Evolutionary conservation across 139 green algal species (phyloP), one percentile per base, ranked within the genome.

Genomic region (Monoraphidium neglectum): DNA sequence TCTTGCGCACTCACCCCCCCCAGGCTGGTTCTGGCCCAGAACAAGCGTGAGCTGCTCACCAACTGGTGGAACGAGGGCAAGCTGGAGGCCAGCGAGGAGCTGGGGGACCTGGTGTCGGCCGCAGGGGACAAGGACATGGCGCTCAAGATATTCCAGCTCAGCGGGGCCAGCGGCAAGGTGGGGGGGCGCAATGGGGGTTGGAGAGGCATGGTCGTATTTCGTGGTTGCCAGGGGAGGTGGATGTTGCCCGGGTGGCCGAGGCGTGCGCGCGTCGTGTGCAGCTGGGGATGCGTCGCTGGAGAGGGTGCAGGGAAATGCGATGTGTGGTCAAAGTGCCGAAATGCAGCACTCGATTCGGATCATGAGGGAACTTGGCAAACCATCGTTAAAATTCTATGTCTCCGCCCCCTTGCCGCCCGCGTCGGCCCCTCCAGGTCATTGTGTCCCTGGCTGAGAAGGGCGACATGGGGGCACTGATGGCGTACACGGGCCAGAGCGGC

Each of bases 1-100:
- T 78, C 61, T 92, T 32, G 78, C n/a, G n/a, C n/a, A n/a, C n/a
- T n/a, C n/a, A n/a, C 72, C 32, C 1, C 32, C 15, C 37, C 24
- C 76, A 88, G 85, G 77, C 90, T 99, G 65, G 96, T 99, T 59
- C 84, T 99, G 72, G 80, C 73, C 62, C 97, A 99, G 83, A 98
- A 98, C 89, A 99, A 99, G 91, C 98, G 99, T 89, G 93, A 97
- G 40, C 89, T 99, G 77, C 86, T 99, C 40, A 91, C 94, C 78
- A 97, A 96, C 87, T 99, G 97, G 97, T 93, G 95, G 83, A 91
- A 89, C 65, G 90, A 93, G 77, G 89, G 93, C 85, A 99, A 99
- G 91, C 90, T 99, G 68, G 86, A 95, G 79, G 90, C 92, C 38
- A 93, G 87, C 72, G 97, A 99, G 86, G 92, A 97, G 85, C 89